Evolutionary conservation across 345 rosid species (phyloP), one percentile per base, ranked within the genome.

Genomic region (Eucalyptus microcorys): DNA sequence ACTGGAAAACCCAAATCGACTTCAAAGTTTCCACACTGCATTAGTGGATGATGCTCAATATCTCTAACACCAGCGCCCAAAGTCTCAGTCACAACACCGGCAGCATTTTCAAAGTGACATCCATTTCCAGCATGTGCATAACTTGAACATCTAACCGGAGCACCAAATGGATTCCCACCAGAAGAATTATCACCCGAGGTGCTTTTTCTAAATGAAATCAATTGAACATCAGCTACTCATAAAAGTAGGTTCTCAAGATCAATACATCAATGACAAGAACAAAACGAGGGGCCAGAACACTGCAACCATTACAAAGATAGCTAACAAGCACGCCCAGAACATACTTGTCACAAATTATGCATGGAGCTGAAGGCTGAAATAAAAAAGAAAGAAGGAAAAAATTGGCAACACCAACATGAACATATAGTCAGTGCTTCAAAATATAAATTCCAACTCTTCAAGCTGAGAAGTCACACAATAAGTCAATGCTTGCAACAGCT

Each of bases 121-220:
- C 95, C 96, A 88, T 93, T 94, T 71, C 92, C 94, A 86, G 90
- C 86, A 87, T 89, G 87, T 87, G 89, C 71, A 88, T 90, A 89
- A 88, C 93, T 94, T 86, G 96, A 92, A 90, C 91, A 89, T 61
- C 94, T 90, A 92, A 93, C 91, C 48, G 95, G 89, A 64, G 93
- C 88, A 90, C 93, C 96, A 91, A 92, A 92, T 85, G 92, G 92
- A 91, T 93, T 92, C 91, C 93, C 94, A 91, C 91, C 91, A 88
- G 92, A 91, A 93, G 97, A 92, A 92, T 90, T 91, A 92, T 91
- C 95, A 91, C 92, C 95, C 88, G 80, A 88, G 89, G 89, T 88
- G 89, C 90, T 94, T 92, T 94, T 95, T 94, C 98, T 96, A 92
- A 93, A 92, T 91, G 91, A 93, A 91, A 91, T 89, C 86, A 91